Percentiles rank a stretch among this genome's conserved stretches.
Conservation (phyloP, 306 rosid species). For the Clitoria ternatea region DNA sequence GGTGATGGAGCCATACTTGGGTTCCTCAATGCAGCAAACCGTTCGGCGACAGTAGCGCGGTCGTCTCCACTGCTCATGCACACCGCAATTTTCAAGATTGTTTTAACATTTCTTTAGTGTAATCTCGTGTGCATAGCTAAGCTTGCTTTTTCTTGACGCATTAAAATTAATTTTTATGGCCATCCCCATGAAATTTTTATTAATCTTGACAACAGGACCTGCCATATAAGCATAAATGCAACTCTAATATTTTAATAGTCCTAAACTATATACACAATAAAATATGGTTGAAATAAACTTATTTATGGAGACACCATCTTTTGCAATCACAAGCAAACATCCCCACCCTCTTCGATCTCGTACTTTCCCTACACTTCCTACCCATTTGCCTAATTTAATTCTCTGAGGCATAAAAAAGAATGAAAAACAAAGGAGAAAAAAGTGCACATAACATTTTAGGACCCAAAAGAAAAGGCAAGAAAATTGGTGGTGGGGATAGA, state of each 20-base stretch:
- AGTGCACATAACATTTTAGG: neutral
- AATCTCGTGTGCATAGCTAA: constrained; percentile 15
- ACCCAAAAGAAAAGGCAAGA: neutral
- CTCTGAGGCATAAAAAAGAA: neutral
- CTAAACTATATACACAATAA: neutral
- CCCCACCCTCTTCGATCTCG: constrained; percentile 32
- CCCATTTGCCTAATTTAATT: constrained; percentile 3
- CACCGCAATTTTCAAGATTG: constrained; percentile 50
- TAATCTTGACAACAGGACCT: constrained; percentile 31
- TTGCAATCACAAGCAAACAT: constrained; percentile 78
- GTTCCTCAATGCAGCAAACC: constrained; percentile 39
- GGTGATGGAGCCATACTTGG: constrained; percentile 17
- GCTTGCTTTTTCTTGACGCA: constrained; percentile 45
- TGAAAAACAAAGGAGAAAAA: neutral
- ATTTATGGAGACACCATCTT: constrained; percentile 31
- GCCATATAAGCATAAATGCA: constrained; percentile 20
- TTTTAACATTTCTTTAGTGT: constrained; percentile 20
- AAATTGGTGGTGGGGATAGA: neutral
- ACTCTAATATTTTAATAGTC: neutral
- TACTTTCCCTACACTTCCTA: constrained; percentile 16
- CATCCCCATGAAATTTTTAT: constrained; percentile 31
- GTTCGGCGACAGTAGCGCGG: constrained; percentile 69
- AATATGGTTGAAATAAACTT: neutral
- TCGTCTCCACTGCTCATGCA: constrained; percentile 57
- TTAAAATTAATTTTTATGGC: neutral